Evolutionary conservation across 352 stramenopile species (phyloP).

Genomic region (Phytophthora citrophthora): DNA sequence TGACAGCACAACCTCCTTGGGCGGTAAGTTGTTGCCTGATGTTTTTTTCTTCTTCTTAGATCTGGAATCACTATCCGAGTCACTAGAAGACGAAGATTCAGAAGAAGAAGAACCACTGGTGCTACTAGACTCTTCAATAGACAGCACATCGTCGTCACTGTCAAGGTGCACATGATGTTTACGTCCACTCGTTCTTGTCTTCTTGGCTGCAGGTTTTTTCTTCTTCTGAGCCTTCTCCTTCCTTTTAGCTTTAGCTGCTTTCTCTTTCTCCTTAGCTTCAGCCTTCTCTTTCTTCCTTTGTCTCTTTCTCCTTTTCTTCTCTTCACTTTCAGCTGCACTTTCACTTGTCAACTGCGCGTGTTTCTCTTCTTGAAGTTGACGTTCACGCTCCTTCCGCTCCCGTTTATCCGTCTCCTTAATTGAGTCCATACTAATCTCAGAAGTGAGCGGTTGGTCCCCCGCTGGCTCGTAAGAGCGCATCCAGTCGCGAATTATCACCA

Average conservation of each 20-base stretch:
- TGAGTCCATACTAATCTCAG: constrained; percentile 65
- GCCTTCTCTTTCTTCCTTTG: constrained; percentile 33
- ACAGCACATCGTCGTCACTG: constrained; percentile 45
- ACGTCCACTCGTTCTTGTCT: neutral
- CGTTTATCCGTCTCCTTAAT: constrained; percentile 50
- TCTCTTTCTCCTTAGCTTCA: constrained; percentile 18
- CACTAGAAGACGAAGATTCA: constrained; percentile 36
- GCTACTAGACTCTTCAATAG: constrained; percentile 34
- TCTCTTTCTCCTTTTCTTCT: constrained; percentile 33
- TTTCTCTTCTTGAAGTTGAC: constrained; percentile 52
- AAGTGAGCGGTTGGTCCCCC: constrained; percentile 57
- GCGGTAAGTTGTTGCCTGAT: constrained; percentile 68
- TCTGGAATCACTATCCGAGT: constrained; percentile 42
- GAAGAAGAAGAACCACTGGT: constrained; percentile 36
- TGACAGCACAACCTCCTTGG: constrained; percentile 64
- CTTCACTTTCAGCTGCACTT: constrained; percentile 23
- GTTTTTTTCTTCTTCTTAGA: constrained; percentile 41
- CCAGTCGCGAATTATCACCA: constrained; percentile 74
- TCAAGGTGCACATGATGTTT: constrained; percentile 36
- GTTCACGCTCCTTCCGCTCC: constrained; percentile 56
- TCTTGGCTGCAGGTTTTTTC: constrained; percentile 17
- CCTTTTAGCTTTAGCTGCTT: neutral
- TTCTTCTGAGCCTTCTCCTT: constrained; percentile 31
- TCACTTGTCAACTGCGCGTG: constrained; percentile 42
- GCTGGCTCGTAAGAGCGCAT: constrained; percentile 67